Percentiles rank a stretch among this genome's conserved stretches.
phyloP scores from a whole-genome alignment of 208 protist genomes.

The Phytomonas sp. region DNA sequence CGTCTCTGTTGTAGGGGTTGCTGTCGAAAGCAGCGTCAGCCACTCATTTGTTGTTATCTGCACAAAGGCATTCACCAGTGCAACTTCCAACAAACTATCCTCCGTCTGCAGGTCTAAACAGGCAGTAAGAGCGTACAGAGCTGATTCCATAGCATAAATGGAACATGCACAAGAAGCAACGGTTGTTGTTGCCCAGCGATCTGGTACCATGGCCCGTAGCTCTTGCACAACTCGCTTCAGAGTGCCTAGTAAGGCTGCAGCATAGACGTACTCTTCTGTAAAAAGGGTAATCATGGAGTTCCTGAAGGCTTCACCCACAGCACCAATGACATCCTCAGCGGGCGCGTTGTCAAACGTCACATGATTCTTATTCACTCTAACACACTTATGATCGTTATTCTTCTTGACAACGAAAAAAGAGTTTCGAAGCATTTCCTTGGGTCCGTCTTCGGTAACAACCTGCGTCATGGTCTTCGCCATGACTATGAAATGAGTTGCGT shows the following conservation, averaged over 20 bases:
- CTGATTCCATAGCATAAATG: slow-evolving; percentile 83
- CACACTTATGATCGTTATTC: slow-evolving; percentile 21
- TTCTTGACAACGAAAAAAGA: slow-evolving; percentile 75
- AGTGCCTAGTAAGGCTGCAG: slow-evolving; percentile 55
- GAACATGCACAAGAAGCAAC: slow-evolving; percentile 53
- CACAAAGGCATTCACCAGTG: slow-evolving; percentile 58
- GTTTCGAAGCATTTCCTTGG: slow-evolving; percentile 43
- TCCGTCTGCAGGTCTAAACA: slow-evolving; percentile 70
- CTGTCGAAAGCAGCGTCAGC: slow-evolving; percentile 47
- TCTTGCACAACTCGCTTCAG: slow-evolving; percentile 70
- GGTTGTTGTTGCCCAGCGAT: slow-evolving; percentile 39
- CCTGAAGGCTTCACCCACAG: slow-evolving; percentile 80
- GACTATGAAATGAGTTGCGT: slow-evolving; percentile 75
- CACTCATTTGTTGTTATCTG: slow-evolving; percentile 40
- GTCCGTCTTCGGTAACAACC: slow-evolving; percentile 36
- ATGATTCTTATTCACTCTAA: slow-evolving; percentile 24
- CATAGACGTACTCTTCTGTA: slow-evolving; percentile 81
- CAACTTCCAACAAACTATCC: slow-evolving; percentile 76
- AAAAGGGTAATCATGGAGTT: slow-evolving; percentile 75
- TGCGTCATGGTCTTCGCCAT: slow-evolving; percentile 74
- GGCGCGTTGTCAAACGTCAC: slow-evolving; percentile 44
- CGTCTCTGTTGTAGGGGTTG: slow-evolving; percentile 34
- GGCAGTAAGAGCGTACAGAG: slow-evolving; percentile 73
- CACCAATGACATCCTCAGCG: slow-evolving; percentile 58
- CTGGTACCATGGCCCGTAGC: slow-evolving; percentile 32